Base-by-base conservation (phyloP, 495 filamentous ascomycete genomes). In the Aspergillus nidulans region DNA sequence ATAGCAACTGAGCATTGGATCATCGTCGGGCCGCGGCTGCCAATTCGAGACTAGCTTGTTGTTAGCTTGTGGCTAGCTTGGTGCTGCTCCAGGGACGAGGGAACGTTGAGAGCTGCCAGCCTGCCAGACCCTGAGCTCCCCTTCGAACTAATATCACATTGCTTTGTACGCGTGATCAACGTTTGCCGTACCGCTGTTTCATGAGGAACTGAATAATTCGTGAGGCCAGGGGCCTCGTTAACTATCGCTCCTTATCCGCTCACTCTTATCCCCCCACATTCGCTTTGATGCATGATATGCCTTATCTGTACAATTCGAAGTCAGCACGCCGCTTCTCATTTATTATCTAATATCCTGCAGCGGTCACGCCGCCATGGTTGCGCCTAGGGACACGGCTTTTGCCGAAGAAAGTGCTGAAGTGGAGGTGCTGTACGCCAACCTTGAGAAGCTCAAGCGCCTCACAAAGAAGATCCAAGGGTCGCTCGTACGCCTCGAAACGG, bases 391-490 rank as follows among this genome's bases (percentile, higher is more conserved):
- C 61, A 74, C 72, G 40, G 72, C 77, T n/a, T 78, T 80, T 66
- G 83, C 80, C n/a, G 85, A 88, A 73, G 85, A 88, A 67, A 81
- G 82, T 65, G 85, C 85, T 1, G 85, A 88, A 69, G 85, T 88
- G 40, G 85, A 87, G 67, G 83, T 87, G 28, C 68, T 88, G 16
- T 81, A 78, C 56, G 84, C 85, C 44, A 84, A 84, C 63, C 76
- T 85, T 52, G 79, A 82, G 55, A 87, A 86, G 71, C 77, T 85
- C 58, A 83, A 85, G 54, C 64, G 73, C 46, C 81, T 97, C 62
- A 95, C 89, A 26, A 96, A 91, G 73, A 96, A 95, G 76, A 96
- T 99, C 58, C 84, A 91, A 68, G 85, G 88, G 18, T 95, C 91
- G 24, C 78, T 96, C 49, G 84, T 84, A 26, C 83, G 92, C 61